Base-by-base conservation (phyloP, 129 eudicot species). In the Deinandra increscens region DNA sequence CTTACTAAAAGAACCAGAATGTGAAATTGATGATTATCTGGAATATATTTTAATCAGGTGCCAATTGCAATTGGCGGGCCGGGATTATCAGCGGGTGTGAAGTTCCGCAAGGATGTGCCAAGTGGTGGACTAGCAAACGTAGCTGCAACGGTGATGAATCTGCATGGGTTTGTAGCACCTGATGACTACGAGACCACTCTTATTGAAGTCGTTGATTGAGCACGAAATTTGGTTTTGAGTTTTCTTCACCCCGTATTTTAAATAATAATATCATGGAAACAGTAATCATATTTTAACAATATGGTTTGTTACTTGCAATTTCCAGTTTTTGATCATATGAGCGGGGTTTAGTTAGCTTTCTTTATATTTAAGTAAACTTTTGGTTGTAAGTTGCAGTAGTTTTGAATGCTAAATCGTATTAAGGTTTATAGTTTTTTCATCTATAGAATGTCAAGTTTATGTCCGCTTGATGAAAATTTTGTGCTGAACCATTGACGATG, bases 1-100 rank as follows among this genome's bases (percentile, higher is more conserved):
- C 7, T 17, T 50, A 17, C 53, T 0, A 7, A 13, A 33, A 1
- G 7, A 10, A 49, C 26, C 13, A 1, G 11, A 31, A 29, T 4
- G 33, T 74, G 44, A 22, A 64, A n/a, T 20, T 20, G 42, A 67
- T 37, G 22, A 18, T 55, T 58, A 37, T 58, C 4, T 38, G 51
- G 18, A 53, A 20, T 58, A 20, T 58, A 22, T 13, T 11, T 65
- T 56, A 33, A 22, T 39, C 31, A 91, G 98, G 98, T 91, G 65
- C 98, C 98, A 0, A 77, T 91, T 74, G 96, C 98, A 60, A 91
- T 91, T 51, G 98, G 98, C 29, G 98, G 98, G 4, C 96, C 91
- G 9, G 98, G 98, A 23, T 67, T 91, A 67, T 63, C 84, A 66
- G 83, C 84, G 0, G 89, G 94, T 39, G 98, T 79, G 42, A 82